These are phyloP conservation scores for Pholiota conissans DNA, from an alignment of 768 basidiomycete species.

Conservation along the genomic window DNA sequence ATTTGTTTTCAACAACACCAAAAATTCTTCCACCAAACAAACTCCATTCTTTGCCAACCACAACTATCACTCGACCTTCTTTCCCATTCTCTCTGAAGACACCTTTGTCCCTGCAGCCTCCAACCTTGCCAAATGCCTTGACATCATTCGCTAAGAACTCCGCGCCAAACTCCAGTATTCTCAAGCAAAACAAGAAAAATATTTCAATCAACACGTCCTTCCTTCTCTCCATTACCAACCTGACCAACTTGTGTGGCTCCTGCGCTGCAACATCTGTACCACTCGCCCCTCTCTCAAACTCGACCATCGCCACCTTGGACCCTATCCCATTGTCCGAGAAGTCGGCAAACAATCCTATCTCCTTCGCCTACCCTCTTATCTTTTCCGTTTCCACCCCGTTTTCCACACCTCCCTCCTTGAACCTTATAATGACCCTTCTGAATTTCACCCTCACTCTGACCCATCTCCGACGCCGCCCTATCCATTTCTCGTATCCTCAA, in stretches of 20 bases:
- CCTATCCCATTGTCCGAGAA: conserved; percentile 14
- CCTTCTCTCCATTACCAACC: conserved; percentile 26
- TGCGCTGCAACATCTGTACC: conserved; percentile 36
- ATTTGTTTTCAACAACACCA: too few relatives aligned
- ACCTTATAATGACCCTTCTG: conserved; percentile 31
- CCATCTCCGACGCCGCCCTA: conserved; percentile 20
- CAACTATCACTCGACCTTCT: conserved; percentile 31
- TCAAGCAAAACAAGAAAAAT: conserved; percentile 25
- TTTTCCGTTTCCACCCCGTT: conserved; percentile 37
- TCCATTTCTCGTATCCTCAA: conserved; percentile 28
- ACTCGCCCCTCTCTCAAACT: conserved; percentile 41
- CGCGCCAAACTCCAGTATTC: conserved; percentile 29
- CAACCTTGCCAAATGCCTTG: conserved; percentile 27
- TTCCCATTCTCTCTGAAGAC: conserved; percentile 25
- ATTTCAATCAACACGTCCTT: conserved; percentile 25
- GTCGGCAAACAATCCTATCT: conserved; percentile 23
- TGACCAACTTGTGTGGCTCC: conserved; percentile 39
- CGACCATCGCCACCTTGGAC: conserved; percentile 27
- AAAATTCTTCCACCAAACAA: too few relatives aligned
- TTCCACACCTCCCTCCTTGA: conserved; percentile 39
- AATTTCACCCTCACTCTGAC: conserved; percentile 28
- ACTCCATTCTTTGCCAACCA: too few relatives aligned
- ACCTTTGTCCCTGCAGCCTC: conserved; percentile 30
- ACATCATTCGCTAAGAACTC: conserved; percentile 32
- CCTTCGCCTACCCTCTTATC: conserved; percentile 29